A percentile compares a stretch with the other conserved stretches of the same genome.
These are phyloP conservation scores for Cymbopogon citratus DNA, from an alignment of 176 grass and related monocot genomes.

Conservation along the genomic window DNA sequence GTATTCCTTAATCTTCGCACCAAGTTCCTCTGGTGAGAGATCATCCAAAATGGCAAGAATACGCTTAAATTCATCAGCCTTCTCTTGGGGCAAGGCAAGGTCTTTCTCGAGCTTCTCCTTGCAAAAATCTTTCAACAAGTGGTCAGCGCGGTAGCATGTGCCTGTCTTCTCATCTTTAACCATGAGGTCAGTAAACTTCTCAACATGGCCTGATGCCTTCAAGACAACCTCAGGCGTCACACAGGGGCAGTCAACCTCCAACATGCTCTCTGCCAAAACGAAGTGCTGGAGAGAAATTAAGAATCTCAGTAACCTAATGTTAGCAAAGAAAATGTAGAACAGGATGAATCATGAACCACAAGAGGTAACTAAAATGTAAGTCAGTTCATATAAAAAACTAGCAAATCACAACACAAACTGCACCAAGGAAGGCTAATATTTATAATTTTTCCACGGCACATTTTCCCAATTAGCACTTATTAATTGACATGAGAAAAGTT, in stretches of 20 bases:
- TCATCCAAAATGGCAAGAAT: constrained; percentile 60
- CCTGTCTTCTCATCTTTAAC: constrained; percentile 87
- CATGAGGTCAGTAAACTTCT: constrained; percentile 91
- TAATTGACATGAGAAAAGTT: not conserved
- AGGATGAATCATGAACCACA: not conserved
- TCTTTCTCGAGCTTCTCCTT: constrained; percentile 89
- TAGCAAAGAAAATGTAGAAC: not conserved
- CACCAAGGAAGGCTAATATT: not conserved
- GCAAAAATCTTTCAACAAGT: constrained; percentile 75
- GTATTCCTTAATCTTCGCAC: constrained; percentile 71
- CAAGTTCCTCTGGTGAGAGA: constrained; percentile 57
- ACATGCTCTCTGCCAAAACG: constrained; percentile 80
- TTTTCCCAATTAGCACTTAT: not conserved
- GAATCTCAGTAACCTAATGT: not conserved
- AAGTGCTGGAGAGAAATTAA: constrained; percentile 52
- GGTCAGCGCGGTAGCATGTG: constrained; percentile 75
- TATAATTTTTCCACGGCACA: not conserved
- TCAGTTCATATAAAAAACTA: not conserved
- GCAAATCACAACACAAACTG: not conserved
- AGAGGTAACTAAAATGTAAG: not conserved
- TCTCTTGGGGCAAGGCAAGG: constrained; percentile 49
- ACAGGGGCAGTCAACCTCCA: constrained; percentile 85
- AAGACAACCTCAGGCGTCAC: constrained; percentile 67
- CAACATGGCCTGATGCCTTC: constrained; percentile 79
- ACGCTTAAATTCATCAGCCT: constrained; percentile 53